A percentile compares a stretch with the other conserved stretches of the same genome.
These are phyloP conservation scores for Amborella trichopoda DNA, from an alignment of 164 flowering plant species.

Conservation along the genomic window DNA sequence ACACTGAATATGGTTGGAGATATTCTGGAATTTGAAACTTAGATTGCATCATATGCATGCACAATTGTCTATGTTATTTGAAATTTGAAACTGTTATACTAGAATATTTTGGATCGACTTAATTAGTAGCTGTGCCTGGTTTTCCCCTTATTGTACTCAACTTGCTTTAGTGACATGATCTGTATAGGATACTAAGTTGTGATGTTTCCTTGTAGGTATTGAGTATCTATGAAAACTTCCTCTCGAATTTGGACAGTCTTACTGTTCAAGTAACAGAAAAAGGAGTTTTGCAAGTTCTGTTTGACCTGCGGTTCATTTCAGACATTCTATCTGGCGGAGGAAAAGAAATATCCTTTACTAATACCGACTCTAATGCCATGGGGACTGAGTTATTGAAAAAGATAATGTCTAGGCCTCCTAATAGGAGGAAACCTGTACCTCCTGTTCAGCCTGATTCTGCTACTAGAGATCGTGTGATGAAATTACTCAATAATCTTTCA, in stretches of 20 bases:
- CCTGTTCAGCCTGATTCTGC: slow-evolving; percentile 31
- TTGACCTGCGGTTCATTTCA: slow-evolving; percentile 67
- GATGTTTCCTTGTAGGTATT: slow-evolving; percentile 67
- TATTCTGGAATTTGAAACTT: too few relatives aligned
- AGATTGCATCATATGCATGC: too few relatives aligned
- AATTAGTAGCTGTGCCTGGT: too few relatives aligned
- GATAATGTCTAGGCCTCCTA: slow-evolving; percentile 28
- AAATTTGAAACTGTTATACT: too few relatives aligned
- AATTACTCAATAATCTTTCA: slow-evolving; percentile 41
- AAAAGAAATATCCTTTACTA: slow-evolving; percentile 4
- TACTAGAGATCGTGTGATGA: slow-evolving; percentile 27
- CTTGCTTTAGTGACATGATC: too few relatives aligned
- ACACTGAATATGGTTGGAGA: too few relatives aligned
- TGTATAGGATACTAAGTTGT: too few relatives aligned
- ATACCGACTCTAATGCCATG: slow-evolving; percentile 22
- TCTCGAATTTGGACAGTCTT: slow-evolving; percentile 28
- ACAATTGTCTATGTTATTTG: too few relatives aligned
- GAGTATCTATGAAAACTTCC: slow-evolving; percentile 47
- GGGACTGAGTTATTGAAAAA: slow-evolving; percentile 31
- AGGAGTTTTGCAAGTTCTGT: slow-evolving; percentile 73
- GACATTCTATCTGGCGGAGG: slow-evolving; percentile 88
- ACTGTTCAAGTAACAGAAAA: slow-evolving; percentile 61
- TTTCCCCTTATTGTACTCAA: too few relatives aligned
- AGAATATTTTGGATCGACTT: too few relatives aligned
- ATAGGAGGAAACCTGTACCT: slow-evolving; percentile 57